A percentile compares a stretch with the other conserved stretches of the same genome.
Conservation (phyloP, 805 yeast genomes). For the Lachancea fermentati region DNA sequence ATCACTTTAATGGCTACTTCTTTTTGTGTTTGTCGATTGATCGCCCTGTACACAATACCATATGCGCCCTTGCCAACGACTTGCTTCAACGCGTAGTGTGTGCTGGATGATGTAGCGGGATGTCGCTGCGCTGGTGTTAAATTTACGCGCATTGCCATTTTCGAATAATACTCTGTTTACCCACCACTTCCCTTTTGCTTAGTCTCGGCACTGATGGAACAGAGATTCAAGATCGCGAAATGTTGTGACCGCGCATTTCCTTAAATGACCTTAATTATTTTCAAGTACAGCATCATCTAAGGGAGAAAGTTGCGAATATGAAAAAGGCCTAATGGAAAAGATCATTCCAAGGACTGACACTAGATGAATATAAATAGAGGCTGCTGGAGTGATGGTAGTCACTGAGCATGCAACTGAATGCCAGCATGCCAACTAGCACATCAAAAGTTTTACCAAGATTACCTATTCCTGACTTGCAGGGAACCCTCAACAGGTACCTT, state of each 20-base stretch:
- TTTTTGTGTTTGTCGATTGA: slow-evolving; percentile 57
- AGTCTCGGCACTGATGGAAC: not conserved
- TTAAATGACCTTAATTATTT: not conserved
- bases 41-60: slow-evolving; percentile 78
- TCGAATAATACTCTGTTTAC: not conserved
- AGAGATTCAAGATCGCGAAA: not conserved
- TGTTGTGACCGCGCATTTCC: not conserved
- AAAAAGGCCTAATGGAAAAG: not conserved
- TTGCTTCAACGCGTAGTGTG: slow-evolving; percentile 47
- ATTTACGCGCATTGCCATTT: slow-evolving; percentile 13
- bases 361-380: too few species aligned
- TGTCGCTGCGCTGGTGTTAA: slow-evolving; percentile 22
- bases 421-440: slow-evolving; percentile 6
- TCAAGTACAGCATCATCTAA: not conserved
- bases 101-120: slow-evolving; percentile 8
- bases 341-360: not conserved
- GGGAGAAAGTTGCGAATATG: not conserved
- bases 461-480: slow-evolving; percentile 73
- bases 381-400: too few species aligned
- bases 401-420: too few species aligned
- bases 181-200: not conserved
- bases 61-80: slow-evolving; percentile 87
- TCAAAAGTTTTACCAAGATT: slow-evolving; percentile 32
- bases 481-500: slow-evolving; percentile 62
- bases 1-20: slow-evolving; percentile 79